These are phyloP conservation scores for Penicillium sp. DNA, from an alignment of 2,329 filamentous ascomycete species.

Conservation along the genomic window DNA sequence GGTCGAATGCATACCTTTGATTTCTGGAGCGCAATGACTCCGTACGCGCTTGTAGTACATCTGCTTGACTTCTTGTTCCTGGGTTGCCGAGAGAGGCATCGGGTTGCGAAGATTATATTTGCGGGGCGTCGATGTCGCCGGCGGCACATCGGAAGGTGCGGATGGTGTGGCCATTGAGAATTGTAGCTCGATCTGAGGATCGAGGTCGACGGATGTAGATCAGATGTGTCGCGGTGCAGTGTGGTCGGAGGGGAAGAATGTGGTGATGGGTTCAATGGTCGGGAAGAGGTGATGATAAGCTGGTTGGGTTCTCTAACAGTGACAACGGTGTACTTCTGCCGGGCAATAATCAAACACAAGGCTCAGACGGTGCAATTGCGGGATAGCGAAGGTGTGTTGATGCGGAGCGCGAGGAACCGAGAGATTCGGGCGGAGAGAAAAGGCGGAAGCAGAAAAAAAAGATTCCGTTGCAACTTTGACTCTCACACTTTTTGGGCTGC, in stretches of 20 bases:
- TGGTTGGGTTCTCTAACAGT: too few species aligned
- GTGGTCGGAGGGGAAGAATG: constrained; percentile 3
- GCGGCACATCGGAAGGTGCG: constrained; percentile 20
- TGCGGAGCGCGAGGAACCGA: constrained; percentile 22
- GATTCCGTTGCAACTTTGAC: constrained; percentile 14
- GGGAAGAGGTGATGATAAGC: not conserved
- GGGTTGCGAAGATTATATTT: constrained; percentile 59
- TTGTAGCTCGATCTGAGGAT: constrained; percentile 16
- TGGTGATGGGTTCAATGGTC: constrained; percentile 1
- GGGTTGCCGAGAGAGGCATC: constrained; percentile 71
- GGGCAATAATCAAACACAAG: too few species aligned
- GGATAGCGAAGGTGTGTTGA: constrained; percentile 13
- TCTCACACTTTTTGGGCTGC: constrained; percentile 8
- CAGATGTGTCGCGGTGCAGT: constrained; percentile 8
- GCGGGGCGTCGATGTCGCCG: constrained; percentile 14
- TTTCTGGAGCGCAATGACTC: constrained; percentile 66
- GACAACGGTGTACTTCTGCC: too few species aligned
- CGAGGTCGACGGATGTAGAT: constrained; percentile 15
- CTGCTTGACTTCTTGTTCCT: constrained; percentile 75
- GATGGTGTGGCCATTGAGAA: constrained; percentile 21
- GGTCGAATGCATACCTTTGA: constrained; percentile 62
- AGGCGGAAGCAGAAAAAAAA: constrained; percentile 25
- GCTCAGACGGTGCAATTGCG: not conserved
- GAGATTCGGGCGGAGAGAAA: constrained; percentile 20
- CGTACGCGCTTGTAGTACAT: constrained; percentile 76